Evolutionary conservation across 2,329 filamentous ascomycete genomes (phyloP).

Genomic region (Tolypocladium paradoxum): DNA sequence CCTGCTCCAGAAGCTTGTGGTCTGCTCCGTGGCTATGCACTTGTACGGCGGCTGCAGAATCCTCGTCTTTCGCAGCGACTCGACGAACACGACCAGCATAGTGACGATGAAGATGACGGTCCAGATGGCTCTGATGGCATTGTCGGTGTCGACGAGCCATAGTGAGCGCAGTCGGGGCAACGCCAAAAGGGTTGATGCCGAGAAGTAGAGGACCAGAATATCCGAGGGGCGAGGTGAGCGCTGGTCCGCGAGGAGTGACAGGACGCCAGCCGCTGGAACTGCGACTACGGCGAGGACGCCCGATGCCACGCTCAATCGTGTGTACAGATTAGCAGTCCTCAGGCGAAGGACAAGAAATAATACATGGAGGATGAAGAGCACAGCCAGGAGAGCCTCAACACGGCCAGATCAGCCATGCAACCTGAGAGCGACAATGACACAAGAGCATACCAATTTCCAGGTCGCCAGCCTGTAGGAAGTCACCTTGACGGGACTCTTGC

Average conservation of each 20-base stretch:
- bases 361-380: neutral
- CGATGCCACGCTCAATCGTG: neutral
- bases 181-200: neutral
- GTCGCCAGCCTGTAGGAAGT: neutral
- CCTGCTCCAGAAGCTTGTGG: neutral
- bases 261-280: neutral
- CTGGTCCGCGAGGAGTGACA: neutral
- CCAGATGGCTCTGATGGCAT: neutral
- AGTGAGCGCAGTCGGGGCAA: neutral
- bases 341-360: neutral
- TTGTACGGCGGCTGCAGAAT: neutral
- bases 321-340: neutral
- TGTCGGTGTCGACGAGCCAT: neutral
- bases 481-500: neutral
- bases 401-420: neutral
- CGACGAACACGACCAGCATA: neutral
- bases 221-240: neutral
- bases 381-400: neutral
- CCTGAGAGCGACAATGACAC: neutral
- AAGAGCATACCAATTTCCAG: neutral
- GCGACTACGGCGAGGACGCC: neutral
- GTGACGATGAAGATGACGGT: neutral
- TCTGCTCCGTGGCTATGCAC: neutral
- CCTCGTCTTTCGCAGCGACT: neutral
- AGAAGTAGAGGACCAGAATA: neutral